Percentiles rank a stretch among this genome's conserved stretches.
Evolutionary conservation across 1,284 basidiomycete species (phyloP).

Genomic region (Cutaneotrichosporon cyanovorans): DNA sequence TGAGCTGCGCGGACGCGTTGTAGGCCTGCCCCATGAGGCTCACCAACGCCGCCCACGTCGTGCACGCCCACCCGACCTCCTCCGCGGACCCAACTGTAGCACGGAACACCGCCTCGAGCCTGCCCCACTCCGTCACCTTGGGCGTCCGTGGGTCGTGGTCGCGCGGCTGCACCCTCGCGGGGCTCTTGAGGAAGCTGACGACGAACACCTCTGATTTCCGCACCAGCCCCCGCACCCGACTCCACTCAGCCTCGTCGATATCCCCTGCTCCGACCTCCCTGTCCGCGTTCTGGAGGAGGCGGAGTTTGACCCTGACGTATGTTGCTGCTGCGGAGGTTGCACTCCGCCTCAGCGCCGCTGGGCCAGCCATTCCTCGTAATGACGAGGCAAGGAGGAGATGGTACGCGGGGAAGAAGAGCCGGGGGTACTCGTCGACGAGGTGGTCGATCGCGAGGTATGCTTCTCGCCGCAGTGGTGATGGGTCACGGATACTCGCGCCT

Average conservation of each 20-base stretch:
- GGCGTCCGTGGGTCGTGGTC: slow-evolving; percentile 15
- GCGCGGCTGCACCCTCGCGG: not conserved
- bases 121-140: slow-evolving; percentile 32
- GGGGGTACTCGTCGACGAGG: slow-evolving; percentile 34
- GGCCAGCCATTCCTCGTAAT: slow-evolving; percentile 21
- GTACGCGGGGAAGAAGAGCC: slow-evolving; percentile 32
- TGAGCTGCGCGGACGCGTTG: slow-evolving; percentile 23
- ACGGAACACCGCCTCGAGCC: slow-evolving; percentile 28
- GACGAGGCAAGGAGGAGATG: slow-evolving; percentile 29
- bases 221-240: slow-evolving; percentile 13
- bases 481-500: slow-evolving; percentile 9
- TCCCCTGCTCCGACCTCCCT: not conserved
- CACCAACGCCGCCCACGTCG: slow-evolving; percentile 39
- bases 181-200: slow-evolving; percentile 19
- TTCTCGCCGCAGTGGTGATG: slow-evolving; percentile 26
- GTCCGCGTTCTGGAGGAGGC: slow-evolving; percentile 16
- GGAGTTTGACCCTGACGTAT: slow-evolving; percentile 28
- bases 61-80: slow-evolving; percentile 42
- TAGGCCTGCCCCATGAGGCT: slow-evolving; percentile 40
- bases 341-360: slow-evolving; percentile 22
- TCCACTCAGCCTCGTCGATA: slow-evolving; percentile 19
- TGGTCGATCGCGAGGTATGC: slow-evolving; percentile 34
- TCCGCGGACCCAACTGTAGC: slow-evolving; percentile 24
- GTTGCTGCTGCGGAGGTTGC: slow-evolving; percentile 27
- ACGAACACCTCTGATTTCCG: slow-evolving; percentile 27